Conservation (phyloP, 2,329 filamentous ascomycete species). For the Aureobasidium leucospermi region DNA sequence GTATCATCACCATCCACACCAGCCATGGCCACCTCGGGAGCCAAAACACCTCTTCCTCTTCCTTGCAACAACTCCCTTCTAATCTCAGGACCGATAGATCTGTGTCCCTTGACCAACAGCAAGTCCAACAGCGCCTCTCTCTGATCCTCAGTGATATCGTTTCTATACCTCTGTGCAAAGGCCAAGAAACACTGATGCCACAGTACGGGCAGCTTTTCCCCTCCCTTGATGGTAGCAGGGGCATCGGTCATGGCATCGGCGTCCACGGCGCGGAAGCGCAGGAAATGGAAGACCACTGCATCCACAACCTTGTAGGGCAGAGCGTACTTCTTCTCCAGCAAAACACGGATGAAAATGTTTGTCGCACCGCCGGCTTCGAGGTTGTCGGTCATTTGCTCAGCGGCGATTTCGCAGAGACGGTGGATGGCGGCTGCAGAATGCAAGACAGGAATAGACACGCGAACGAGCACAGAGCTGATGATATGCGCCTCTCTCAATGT, state of each 20-base stretch:
- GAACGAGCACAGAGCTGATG: conserved; percentile 73
- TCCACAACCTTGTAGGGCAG: conserved; percentile 93
- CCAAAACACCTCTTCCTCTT: conserved; percentile 70
- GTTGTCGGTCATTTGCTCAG: conserved; percentile 75
- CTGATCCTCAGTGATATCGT: conserved; percentile 94
- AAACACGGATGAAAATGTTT: conserved; percentile 88
- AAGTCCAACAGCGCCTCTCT: conserved; percentile 84
- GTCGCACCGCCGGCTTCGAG: conserved; percentile 84
- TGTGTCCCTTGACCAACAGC: conserved; percentile 75
- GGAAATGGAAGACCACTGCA: conserved; percentile 90
- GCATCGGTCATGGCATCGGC: conserved; percentile 46
- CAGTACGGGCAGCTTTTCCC: conserved; percentile 69
- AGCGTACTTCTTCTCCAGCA: conserved; percentile 95
- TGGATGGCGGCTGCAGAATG: conserved; percentile 90
- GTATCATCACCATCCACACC: conserved; percentile 72
- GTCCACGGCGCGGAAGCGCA: conserved; percentile 70
- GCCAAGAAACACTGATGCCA: conserved; percentile 93
- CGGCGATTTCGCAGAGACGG: conserved; percentile 86
- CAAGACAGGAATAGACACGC: conserved; percentile 81
- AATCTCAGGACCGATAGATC: conserved; percentile 83
- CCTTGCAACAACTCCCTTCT: conserved; percentile 82
- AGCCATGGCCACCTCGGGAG: conserved; percentile 45
- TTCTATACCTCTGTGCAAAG: conserved; percentile 90
- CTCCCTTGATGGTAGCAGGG: conserved; percentile 25
- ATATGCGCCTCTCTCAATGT: conserved; percentile 89